Evolutionary conservation across 2,329 filamentous ascomycete genomes (phyloP), one percentile per base, ranked within the genome.

Genomic region (Alternaria gaisen): DNA sequence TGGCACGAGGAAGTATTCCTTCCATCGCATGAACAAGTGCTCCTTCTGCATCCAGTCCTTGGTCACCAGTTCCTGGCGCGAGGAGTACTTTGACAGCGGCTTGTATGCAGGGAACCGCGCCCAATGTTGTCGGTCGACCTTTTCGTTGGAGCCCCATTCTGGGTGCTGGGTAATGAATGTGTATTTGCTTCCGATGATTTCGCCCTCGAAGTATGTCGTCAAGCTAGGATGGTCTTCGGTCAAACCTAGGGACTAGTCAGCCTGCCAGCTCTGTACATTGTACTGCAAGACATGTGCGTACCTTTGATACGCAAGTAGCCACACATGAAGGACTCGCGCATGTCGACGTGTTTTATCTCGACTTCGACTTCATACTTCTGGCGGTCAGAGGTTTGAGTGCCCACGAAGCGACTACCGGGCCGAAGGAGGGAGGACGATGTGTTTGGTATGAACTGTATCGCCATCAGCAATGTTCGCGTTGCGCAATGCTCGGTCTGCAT

Each of bases 11-110:
- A 99, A 99, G 72, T 97, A 93, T 76, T 99, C 95, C 80, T 99
- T 99, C 95, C 95, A 99, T 62, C 95, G 89, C 95, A 99, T 99
- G 75, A 97, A 99, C 32, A 99, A 90, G 77, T 96, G 90, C 70
- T 97, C 94, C 65, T 89, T 86, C 75, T 96, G 91, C 48, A 88
- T 87, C 69, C 90, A 87, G 70, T 96, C 90, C 67, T 82, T 89
- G 82, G 82, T 86, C 64, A 83, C 86, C 70, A 86, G 87, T 68
- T 86, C 85, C 26, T 84, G 80, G 53, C 83, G 82, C 69, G 85
- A 87, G 7, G 86, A 86, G 58, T 85, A 88, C 83, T 83, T 88
- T 51, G 83, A 87, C 60, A 94, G 88, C 2, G 92, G 93, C 55
- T 90, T 87, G 84, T 96, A 98, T 9, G 93, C 91, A 2, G 88